phyloP scores from a whole-genome alignment of 2,329 filamentous ascomycete genomes.

The Helminthosporium solani region DNA sequence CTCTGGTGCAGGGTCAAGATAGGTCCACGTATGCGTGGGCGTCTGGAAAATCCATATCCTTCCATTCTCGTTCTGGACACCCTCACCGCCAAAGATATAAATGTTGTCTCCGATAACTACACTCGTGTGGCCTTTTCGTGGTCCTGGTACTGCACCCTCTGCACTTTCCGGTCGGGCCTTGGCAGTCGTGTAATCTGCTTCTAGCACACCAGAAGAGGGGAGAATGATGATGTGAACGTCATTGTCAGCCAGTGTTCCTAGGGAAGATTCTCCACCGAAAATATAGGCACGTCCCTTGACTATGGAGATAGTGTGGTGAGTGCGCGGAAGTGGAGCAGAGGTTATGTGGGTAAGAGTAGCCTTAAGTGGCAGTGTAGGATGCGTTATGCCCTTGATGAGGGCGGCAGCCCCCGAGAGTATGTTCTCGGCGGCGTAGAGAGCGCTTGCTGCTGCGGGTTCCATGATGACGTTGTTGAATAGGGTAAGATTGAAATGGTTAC shows the following conservation, averaged over 20 bases:
- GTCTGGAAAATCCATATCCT: conserved; percentile 50
- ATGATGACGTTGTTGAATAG: conserved; percentile 15
- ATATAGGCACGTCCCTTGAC: conserved; percentile 58
- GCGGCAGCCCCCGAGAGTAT: conserved; percentile 45
- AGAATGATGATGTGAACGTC: conserved; percentile 56
- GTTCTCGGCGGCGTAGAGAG: conserved; percentile 40
- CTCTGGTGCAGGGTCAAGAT: conserved; percentile 37
- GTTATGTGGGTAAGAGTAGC: conserved; percentile 53
- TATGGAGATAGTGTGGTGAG: conserved; percentile 55
- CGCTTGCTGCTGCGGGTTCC: conserved; percentile 42
- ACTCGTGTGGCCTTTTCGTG: conserved; percentile 46
- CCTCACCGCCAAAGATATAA: conserved; percentile 48
- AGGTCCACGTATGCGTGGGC: conserved; percentile 43
- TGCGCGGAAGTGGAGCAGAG: conserved; percentile 48
- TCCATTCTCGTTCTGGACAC: conserved; percentile 42
- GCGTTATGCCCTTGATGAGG: conserved; percentile 49
- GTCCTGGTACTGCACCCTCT: conserved; percentile 38
- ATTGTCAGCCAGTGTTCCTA: conserved; percentile 49
- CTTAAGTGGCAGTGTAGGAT: conserved; percentile 55
- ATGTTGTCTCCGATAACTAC: conserved; percentile 47
- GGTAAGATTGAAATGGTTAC: background rate
- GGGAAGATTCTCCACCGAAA: conserved; percentile 52
- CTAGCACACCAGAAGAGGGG: conserved; percentile 46
- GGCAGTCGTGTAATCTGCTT: conserved; percentile 45
- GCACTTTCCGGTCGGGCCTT: conserved; percentile 30